phyloP scores from a whole-genome alignment of 768 basidiomycete genomes.

The Leccinum rimulosum region DNA sequence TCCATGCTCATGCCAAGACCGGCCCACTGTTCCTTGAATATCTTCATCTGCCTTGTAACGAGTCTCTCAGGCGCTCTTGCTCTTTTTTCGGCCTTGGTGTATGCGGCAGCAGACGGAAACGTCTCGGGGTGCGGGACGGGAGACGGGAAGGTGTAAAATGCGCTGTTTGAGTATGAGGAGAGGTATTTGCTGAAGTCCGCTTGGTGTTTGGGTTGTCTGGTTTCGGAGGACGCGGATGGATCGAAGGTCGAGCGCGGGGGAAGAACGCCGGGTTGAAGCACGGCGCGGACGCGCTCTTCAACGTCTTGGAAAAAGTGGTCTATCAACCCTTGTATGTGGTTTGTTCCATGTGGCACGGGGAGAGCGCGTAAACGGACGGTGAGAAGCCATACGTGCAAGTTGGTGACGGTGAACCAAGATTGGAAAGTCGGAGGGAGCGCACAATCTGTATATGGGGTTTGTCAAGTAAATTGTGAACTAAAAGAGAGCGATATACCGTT shows the following conservation, averaged over 20 bases:
- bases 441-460: constrained; percentile 52
- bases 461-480: neutral
- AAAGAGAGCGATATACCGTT: constrained; percentile 43
- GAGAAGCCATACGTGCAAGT: constrained; percentile 90
- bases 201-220: constrained; percentile 18
- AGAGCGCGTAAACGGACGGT: constrained; percentile 85
- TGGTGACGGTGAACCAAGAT: constrained; percentile 93
- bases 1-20: no score
- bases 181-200: constrained; percentile 20
- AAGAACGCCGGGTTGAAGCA: constrained; percentile 58
- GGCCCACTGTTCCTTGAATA: no score
- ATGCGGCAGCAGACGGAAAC: constrained; percentile 27
- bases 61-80: constrained; percentile 70
- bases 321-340: constrained; percentile 78
- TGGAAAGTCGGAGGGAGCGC: constrained; percentile 90
- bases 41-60: constrained; percentile 69
- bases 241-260: constrained; percentile 21
- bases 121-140: constrained; percentile 24
- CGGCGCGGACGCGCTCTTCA: constrained; percentile 82
- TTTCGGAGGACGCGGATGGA: constrained; percentile 3
- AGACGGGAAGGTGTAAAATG: constrained; percentile 30
- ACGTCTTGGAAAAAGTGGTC: constrained; percentile 96
- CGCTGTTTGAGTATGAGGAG: constrained; percentile 23
- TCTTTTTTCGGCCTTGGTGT: constrained; percentile 26
- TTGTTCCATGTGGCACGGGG: constrained; percentile 58